Conservation (phyloP, 176 grass and related monocot species). For the Rhipidocladum racemiflorum region DNA sequence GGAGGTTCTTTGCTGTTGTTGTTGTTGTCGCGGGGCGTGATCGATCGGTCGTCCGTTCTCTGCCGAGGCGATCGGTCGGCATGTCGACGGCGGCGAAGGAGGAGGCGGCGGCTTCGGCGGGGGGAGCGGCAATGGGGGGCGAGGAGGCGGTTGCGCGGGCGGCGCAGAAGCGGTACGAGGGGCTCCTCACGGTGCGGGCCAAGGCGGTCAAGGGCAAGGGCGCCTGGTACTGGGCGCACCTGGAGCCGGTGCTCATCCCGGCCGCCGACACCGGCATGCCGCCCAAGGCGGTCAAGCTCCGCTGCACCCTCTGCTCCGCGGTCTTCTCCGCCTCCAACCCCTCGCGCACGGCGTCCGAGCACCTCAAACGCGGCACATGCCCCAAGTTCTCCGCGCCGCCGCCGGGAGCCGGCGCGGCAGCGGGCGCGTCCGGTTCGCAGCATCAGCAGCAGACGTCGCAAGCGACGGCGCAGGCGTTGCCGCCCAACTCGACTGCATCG, state of each 20-base stretch:
- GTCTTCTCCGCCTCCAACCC: constrained; percentile 78
- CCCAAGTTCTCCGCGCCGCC: constrained; percentile 62
- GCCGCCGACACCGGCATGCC: constrained; percentile 55
- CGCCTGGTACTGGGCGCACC: constrained; percentile 82
- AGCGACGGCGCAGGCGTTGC: constrained; percentile 27
- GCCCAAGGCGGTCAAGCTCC: constrained; percentile 70
- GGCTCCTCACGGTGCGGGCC: constrained; percentile 59
- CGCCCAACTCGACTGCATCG: constrained; percentile 50
- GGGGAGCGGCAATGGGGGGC: constrained; percentile 26
- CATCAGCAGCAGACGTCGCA: constrained; percentile 8
- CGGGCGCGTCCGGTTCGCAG: constrained; percentile 28
- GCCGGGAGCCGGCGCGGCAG: constrained; percentile 7
- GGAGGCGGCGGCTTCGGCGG: constrained; percentile 18
- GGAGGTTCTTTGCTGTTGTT: background rate
- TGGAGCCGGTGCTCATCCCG: constrained; percentile 61
- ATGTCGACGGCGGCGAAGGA: constrained; percentile 41
- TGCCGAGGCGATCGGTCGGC: constrained; percentile 16
- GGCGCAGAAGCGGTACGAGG: constrained; percentile 66
- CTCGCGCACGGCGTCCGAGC: constrained; percentile 69
- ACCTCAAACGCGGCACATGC: constrained; percentile 82
- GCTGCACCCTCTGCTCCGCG: constrained; percentile 67
- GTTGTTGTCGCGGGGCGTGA: background rate
- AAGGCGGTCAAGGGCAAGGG: constrained; percentile 81
- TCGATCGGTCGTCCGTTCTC: constrained; percentile 14
- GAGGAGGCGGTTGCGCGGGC: constrained; percentile 56